Conservation (phyloP, 306 rosid genomes). For the Quercus agrifolia region DNA sequence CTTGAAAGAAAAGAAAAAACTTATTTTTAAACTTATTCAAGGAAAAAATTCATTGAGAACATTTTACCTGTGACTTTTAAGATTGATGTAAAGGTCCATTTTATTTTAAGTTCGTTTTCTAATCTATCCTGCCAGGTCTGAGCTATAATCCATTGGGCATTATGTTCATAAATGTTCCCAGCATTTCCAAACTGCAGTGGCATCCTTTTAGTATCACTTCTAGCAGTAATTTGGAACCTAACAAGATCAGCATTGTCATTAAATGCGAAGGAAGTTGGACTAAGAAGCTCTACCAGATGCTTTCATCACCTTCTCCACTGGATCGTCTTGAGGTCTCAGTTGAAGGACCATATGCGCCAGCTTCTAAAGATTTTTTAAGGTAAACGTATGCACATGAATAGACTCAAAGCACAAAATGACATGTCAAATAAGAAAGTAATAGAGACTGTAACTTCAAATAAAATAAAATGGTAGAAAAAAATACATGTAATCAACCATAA, state of each 20-base stretch:
- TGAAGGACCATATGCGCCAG: constrained; percentile 82
- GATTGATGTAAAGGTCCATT: not conserved
- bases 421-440: too few relatives aligned
- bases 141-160: constrained; percentile 66
- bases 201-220: constrained; percentile 86
- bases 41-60: too few relatives aligned
- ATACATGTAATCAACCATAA: too few relatives aligned
- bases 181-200: constrained; percentile 84
- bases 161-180: constrained; percentile 68
- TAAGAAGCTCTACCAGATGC: constrained; percentile 48
- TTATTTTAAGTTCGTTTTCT: not conserved
- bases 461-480: too few relatives aligned
- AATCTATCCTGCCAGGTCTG: constrained; percentile 38
- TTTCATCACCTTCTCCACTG: constrained; percentile 48
- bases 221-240: constrained; percentile 55
- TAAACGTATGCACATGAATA: not conserved
- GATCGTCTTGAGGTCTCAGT: constrained; percentile 46
- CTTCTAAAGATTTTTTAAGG: constrained; percentile 52
- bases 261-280: constrained; percentile 78
- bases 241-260: constrained; percentile 56
- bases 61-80: not conserved
- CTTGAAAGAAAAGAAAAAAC: too few relatives aligned
- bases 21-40: too few relatives aligned
- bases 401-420: too few relatives aligned
- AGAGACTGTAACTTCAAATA: too few relatives aligned